Conservation (phyloP, 2,329 filamentous ascomycete genomes). For the Penicillium olsonii region DNA sequence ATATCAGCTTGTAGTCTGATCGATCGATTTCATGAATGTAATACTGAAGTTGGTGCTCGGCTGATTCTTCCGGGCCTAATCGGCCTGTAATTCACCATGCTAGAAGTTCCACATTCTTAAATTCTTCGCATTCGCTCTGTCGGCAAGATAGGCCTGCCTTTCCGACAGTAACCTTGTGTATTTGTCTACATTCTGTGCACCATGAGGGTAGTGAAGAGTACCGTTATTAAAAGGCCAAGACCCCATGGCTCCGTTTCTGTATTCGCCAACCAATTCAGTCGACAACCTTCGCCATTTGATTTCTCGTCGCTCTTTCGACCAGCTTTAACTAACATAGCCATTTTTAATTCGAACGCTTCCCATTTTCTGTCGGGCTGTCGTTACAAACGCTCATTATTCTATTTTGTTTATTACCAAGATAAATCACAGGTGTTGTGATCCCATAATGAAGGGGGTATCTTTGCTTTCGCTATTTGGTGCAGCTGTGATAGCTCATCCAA, state of each 20-base stretch:
- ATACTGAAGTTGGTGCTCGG: no score
- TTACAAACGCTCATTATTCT: no score
- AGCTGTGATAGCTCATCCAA: slow-evolving; percentile 36
- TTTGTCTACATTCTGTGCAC: neutral
- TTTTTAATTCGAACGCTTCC: neutral
- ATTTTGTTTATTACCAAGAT: no score
- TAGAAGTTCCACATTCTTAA: neutral
- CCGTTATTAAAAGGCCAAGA: neutral
- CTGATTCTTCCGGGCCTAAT: neutral
- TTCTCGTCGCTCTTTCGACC: slow-evolving; percentile 5
- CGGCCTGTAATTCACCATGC: neutral
- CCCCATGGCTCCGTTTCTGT: neutral
- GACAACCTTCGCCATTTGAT: slow-evolving; percentile 11
- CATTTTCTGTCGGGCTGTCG: no score
- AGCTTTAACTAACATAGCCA: neutral
- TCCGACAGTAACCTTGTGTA: neutral
- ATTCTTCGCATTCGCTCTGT: neutral
- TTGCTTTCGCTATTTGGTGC: slow-evolving; percentile 45
- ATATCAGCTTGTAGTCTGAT: no score
- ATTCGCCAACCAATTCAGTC: slow-evolving; percentile 1
- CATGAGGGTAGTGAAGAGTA: no score
- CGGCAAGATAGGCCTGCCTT: no score
- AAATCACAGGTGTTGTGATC: slow-evolving; percentile 1
- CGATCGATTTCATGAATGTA: no score
- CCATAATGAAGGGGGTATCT: slow-evolving; percentile 19